Evolutionary conservation across 345 rosid species (phyloP), one percentile per base, ranked within the genome.

Genomic region (Chamaenerion angustifolium): DNA sequence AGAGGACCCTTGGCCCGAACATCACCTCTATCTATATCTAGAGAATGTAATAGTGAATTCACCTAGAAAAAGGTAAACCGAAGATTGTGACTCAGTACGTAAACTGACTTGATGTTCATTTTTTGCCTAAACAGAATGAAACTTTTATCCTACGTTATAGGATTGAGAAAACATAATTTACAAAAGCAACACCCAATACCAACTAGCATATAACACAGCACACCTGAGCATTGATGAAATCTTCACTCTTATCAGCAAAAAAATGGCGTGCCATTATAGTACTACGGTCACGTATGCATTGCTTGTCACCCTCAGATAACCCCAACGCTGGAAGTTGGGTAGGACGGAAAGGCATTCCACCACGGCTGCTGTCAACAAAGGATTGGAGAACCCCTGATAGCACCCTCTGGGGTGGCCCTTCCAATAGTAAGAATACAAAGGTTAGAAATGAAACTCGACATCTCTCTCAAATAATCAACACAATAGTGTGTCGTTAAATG

Each of bases 241-340:
- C 90, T 63, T 93, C 99, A 67, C 71, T 78, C 70, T 73, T 81
- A 66, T 85, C 96, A 1, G 95, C 84, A 55, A 88, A 93, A 66
- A 93, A 72, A 51, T 93, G 99, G 0, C 96, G 78, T 37, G 99
- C 95, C 96, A 93, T 88, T 63, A 93, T 88, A 69, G 86, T 84
- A 72, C 95, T 88, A 49, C 99, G 99, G 59, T 93, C 92, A n/a
- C 94, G 96, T 66, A 93, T 88, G 67, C 99, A 93, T 64, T 77
- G 85, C 66, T 88, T 93, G 75, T 92, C 99, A 69, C 80, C 76
- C 68, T 72, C 74, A 45, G 99, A 93, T 67, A 93, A 64, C 56
- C 99, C 99, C 57, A 93, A 72, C 23, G 68, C 18, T 4, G 99
- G 96, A 48, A 93, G 75, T 35, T 83, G 79, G 55, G 90, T 51